Evolutionary conservation across 2,329 filamentous ascomycete species (phyloP).

Genomic region (Colletotrichum cuscutae): DNA sequence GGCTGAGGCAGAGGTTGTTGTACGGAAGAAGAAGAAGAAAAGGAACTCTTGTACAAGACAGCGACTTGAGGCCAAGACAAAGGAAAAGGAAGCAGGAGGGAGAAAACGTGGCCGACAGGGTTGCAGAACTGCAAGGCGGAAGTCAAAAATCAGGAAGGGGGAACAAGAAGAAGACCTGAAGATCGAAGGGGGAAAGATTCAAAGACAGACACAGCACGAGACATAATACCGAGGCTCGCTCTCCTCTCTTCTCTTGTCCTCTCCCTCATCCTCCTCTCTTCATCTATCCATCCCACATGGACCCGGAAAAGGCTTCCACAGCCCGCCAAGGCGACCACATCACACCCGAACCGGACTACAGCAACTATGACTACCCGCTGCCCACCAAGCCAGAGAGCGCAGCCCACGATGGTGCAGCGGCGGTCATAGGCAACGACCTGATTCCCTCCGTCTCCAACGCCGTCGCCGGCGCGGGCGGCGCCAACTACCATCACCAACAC

Average conservation of each 20-base stretch:
- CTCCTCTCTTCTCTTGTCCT: background rate
- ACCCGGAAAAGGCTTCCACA: conserved; percentile 27
- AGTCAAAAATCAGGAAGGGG: background rate
- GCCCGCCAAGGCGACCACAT: conserved; percentile 1
- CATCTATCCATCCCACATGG: conserved; percentile 1
- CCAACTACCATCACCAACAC: background rate
- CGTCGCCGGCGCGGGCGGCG: conserved; percentile 9
- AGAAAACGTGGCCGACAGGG: background rate
- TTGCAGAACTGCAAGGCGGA: background rate
- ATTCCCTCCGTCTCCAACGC: conserved; percentile 33
- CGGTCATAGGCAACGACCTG: conserved; percentile 28
- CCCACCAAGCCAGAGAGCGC: conserved; percentile 28
- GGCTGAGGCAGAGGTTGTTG: background rate
- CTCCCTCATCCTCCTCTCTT: background rate
- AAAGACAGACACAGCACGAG: background rate
- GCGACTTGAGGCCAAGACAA: background rate
- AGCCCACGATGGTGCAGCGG: conserved; percentile 24
- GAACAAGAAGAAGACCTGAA: background rate
- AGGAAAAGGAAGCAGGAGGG: background rate
- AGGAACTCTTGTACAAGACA: background rate
- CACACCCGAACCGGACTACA: conserved; percentile 23
- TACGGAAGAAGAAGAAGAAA: background rate
- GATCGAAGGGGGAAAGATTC: background rate
- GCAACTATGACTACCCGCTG: conserved; percentile 27
- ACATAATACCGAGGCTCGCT: background rate